A percentile compares a stretch with the other conserved stretches of the same genome.
Evolutionary conservation across 352 stramenopile species (phyloP).

Genomic region (Phytophthora sp.): DNA sequence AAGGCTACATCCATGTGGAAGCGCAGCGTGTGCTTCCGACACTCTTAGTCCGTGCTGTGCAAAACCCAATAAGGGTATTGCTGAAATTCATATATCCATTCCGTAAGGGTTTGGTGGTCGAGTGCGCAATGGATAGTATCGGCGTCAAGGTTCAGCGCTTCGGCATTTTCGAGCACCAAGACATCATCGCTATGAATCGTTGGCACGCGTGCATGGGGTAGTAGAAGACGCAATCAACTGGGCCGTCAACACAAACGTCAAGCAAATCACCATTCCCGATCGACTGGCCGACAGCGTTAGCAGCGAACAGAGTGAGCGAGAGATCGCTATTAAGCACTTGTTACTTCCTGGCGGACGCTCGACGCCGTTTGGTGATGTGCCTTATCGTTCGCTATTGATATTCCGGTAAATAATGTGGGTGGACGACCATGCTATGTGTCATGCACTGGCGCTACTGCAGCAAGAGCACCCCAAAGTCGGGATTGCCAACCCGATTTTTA

Average conservation of each 20-base stretch:
- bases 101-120: too few relatives aligned
- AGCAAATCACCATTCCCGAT: not conserved
- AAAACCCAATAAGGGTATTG: slow-evolving; percentile 3
- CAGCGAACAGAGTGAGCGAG: not conserved
- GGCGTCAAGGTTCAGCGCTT: not conserved
- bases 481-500: slow-evolving; percentile 6
- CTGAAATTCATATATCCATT: not conserved
- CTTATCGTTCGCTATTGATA: not conserved
- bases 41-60: not conserved
- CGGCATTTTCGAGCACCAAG: not conserved
- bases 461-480: not conserved
- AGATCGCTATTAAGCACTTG: not conserved
- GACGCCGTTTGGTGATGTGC: not conserved
- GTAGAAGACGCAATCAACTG: not conserved
- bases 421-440: not conserved
- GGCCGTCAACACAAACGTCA: slow-evolving; percentile 4
- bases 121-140: not conserved
- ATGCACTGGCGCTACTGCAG: not conserved
- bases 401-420: not conserved
- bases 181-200: not conserved
- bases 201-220: slow-evolving; percentile 2
- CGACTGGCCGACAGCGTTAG: not conserved
- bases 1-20: slow-evolving; percentile 1
- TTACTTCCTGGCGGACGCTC: not conserved
- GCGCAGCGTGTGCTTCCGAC: not conserved